Conservation (phyloP, 1,139 yeast genomes). For the Diutina sp. region DNA sequence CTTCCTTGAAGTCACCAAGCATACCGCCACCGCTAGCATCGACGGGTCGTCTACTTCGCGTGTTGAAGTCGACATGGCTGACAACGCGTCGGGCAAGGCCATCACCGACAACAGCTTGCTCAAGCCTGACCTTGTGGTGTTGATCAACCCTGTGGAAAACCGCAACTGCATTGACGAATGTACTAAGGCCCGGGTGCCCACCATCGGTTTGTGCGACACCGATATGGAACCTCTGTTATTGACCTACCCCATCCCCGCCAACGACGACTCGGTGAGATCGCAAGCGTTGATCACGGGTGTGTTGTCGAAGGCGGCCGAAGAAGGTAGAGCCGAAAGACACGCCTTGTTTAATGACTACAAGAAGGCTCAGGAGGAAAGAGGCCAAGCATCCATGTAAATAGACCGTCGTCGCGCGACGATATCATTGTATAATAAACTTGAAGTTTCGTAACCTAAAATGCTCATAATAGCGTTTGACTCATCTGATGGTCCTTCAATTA, state of each 20-base stretch:
- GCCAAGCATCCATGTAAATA: constrained; percentile 1
- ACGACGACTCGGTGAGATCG: constrained; percentile 84
- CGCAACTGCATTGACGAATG: constrained; percentile 77
- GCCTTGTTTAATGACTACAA: background rate
- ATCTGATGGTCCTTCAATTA: background rate
- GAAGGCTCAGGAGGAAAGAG: background rate
- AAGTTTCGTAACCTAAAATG: background rate
- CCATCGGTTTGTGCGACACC: constrained; percentile 88
- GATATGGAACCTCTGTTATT: constrained; percentile 83
- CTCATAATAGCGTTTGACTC: background rate
- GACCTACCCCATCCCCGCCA: constrained; percentile 92
- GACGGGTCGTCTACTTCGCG: constrained; percentile 6
- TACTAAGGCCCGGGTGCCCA: constrained; percentile 71
- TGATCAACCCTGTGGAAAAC: constrained; percentile 83
- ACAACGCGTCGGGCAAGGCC: constrained; percentile 39
- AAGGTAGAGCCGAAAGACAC: constrained; percentile 51
- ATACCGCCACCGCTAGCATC: constrained; percentile 42
- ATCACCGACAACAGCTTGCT: constrained; percentile 35
- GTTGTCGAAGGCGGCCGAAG: constrained; percentile 72
- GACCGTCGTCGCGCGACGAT: background rate
- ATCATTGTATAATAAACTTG: background rate
- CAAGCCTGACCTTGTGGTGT: constrained; percentile 80
- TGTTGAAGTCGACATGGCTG: constrained; percentile 26
- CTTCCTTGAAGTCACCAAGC: constrained; percentile 62
- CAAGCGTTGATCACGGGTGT: constrained; percentile 72